These are phyloP conservation scores for Niveomyces coronatus DNA, from an alignment of 2,329 filamentous ascomycete genomes.

Conservation along the genomic window DNA sequence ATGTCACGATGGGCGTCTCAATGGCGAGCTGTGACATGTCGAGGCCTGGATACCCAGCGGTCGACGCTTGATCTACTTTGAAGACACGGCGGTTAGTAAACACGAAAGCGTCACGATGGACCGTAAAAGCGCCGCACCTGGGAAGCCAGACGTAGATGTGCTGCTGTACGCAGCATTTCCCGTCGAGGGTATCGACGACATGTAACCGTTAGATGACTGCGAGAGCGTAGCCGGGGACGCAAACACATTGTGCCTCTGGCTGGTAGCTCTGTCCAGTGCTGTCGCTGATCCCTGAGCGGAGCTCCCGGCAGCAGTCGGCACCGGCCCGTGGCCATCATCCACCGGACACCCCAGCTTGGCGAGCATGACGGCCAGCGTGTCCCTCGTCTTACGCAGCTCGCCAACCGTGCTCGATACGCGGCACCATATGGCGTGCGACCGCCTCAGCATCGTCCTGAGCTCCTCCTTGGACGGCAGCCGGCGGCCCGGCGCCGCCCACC, in stretches of 20 bases:
- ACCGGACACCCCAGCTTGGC: slow-evolving; percentile 28
- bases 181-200: too few species aligned
- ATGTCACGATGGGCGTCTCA: not conserved
- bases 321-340: slow-evolving; percentile 5
- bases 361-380: slow-evolving; percentile 36
- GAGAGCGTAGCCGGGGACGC: too few species aligned
- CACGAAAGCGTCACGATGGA: too few species aligned
- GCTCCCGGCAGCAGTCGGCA: slow-evolving; percentile 6
- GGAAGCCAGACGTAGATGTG: too few species aligned
- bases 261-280: not conserved
- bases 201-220: too few species aligned
- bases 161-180: too few species aligned
- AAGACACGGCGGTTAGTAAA: not conserved
- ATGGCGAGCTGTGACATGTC: slow-evolving; percentile 4
- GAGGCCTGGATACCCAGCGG: not conserved
- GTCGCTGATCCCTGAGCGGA: too few species aligned
- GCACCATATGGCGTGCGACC: slow-evolving; percentile 35
- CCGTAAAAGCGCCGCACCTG: too few species aligned
- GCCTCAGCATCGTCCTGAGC: slow-evolving; percentile 29
- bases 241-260: not conserved
- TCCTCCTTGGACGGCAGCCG: slow-evolving; percentile 26
- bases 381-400: slow-evolving; percentile 36
- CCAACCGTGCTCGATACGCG: slow-evolving; percentile 25
- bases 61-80: not conserved
- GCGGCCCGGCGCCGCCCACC: slow-evolving; percentile 25